A percentile compares a stretch with the other conserved stretches of the same genome.
These are phyloP conservation scores for Gomphus bonarii DNA, from an alignment of 1,284 basidiomycete species.

Conservation along the genomic window DNA sequence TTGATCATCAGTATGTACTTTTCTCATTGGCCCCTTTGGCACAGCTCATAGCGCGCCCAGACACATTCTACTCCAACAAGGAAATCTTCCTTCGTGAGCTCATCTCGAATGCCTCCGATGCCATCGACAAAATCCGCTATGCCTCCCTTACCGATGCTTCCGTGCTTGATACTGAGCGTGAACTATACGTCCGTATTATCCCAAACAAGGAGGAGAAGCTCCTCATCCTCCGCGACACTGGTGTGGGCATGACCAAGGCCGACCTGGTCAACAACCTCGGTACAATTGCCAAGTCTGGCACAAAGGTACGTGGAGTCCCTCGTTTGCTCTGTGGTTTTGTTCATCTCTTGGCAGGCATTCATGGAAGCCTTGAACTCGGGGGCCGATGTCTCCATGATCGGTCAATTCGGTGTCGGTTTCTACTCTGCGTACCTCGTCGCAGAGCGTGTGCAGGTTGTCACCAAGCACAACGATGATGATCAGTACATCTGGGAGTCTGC, in stretches of 20 bases:
- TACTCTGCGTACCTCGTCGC: slow-evolving; percentile 99
- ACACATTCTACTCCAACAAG: slow-evolving; percentile 99
- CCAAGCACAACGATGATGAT: slow-evolving; percentile 99
- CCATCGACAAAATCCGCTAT: slow-evolving; percentile 95
- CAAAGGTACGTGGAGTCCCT: slow-evolving; percentile 46
- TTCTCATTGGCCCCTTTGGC: slow-evolving; percentile 5
- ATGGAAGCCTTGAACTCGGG: slow-evolving; percentile 94
- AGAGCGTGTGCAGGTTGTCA: slow-evolving; percentile 96
- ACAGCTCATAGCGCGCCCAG: slow-evolving; percentile 30
- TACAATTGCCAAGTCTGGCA: slow-evolving; percentile 98
- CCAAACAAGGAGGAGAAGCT: slow-evolving; percentile 96
- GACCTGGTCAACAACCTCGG: slow-evolving; percentile 98
- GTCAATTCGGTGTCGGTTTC: slow-evolving; percentile 99
- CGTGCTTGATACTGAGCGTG: slow-evolving; percentile 80
- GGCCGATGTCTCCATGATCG: slow-evolving; percentile 92
- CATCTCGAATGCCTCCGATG: slow-evolving; percentile 90
- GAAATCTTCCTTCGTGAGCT: slow-evolving; percentile 96
- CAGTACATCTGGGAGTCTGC: slow-evolving; percentile 99
- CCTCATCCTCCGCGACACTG: slow-evolving; percentile 89
- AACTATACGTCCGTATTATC: slow-evolving; percentile 85
- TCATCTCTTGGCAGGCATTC: slow-evolving; percentile 64
- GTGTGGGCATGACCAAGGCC: slow-evolving; percentile 99
- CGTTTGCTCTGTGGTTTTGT: slow-evolving; percentile 5
- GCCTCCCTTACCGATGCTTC: slow-evolving; percentile 86
- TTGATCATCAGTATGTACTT: slow-evolving; percentile 73